phyloP scores from a whole-genome alignment of 2,329 filamentous ascomycete species.

The Hypoxylon sp. region DNA sequence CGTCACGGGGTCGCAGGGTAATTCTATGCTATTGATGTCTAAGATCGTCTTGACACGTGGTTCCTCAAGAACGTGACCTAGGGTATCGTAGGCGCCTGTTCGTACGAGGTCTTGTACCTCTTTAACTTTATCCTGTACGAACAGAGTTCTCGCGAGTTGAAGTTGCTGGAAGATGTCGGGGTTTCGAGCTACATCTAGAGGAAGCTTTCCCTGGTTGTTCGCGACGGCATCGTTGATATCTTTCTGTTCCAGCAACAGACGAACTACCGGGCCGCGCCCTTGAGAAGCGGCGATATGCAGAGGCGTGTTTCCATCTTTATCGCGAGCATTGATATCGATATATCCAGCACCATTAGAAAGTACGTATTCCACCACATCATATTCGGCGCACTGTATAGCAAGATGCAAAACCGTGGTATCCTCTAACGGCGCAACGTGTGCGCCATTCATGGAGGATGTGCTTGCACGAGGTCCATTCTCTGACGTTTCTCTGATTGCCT shows the following conservation, averaged over 20 bases:
- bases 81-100: slow-evolving; percentile 78
- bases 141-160: slow-evolving; percentile 90
- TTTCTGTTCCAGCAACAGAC: slow-evolving; percentile 84
- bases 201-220: slow-evolving; percentile 87
- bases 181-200: slow-evolving; percentile 89
- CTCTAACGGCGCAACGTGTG: slow-evolving; percentile 68
- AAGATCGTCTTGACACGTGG: slow-evolving; percentile 86
- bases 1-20: slow-evolving; percentile 84
- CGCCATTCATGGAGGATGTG: slow-evolving; percentile 67
- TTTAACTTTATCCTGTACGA: slow-evolving; percentile 87
- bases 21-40: slow-evolving; percentile 92
- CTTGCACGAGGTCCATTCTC: slow-evolving; percentile 68
- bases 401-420: slow-evolving; percentile 94
- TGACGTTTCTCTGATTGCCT: slow-evolving; percentile 79
- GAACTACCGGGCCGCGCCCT: slow-evolving; percentile 84
- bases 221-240: slow-evolving; percentile 89
- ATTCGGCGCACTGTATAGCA: slow-evolving; percentile 94
- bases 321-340: slow-evolving; percentile 89
- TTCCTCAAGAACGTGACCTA: slow-evolving; percentile 87
- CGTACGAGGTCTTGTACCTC: slow-evolving; percentile 86
- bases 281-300: slow-evolving; percentile 89
- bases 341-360: slow-evolving; percentile 77
- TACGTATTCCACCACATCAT: slow-evolving; percentile 94
- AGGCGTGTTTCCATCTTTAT: slow-evolving; percentile 94
- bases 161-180: slow-evolving; percentile 97